Evolutionary conservation across 352 stramenopile species (phyloP).

Genomic region (Blastocystis sp.): DNA sequence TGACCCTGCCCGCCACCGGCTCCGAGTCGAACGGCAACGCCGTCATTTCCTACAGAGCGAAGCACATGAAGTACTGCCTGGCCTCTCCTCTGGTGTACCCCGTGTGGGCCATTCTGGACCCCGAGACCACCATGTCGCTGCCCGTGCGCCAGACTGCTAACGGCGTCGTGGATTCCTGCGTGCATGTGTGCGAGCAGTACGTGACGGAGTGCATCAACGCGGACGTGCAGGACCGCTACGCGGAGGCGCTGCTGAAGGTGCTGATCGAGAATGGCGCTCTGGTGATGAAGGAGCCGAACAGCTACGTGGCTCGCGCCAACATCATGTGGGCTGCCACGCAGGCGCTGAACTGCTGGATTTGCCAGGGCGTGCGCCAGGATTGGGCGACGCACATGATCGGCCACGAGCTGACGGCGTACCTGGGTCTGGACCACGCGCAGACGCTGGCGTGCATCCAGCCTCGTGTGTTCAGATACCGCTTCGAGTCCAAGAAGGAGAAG

Average conservation of each 20-base stretch:
- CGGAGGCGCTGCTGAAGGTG: slow-evolving; percentile 58
- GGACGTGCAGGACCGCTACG: slow-evolving; percentile 62
- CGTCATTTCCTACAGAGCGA: slow-evolving; percentile 67
- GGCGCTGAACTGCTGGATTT: slow-evolving; percentile 68
- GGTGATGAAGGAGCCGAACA: slow-evolving; percentile 67
- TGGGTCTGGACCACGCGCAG: slow-evolving; percentile 57
- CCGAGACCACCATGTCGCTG: slow-evolving; percentile 65
- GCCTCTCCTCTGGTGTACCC: slow-evolving; percentile 28
- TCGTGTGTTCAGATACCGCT: slow-evolving; percentile 59
- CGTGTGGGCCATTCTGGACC: slow-evolving; percentile 61
- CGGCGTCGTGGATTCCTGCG: slow-evolving; percentile 62
- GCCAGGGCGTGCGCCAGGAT: slow-evolving; percentile 63
- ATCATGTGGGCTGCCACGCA: slow-evolving; percentile 69
- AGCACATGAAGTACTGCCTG: slow-evolving; percentile 66
- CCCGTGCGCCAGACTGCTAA: slow-evolving; percentile 61
- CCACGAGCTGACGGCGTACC: slow-evolving; percentile 66
- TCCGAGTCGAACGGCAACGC: slow-evolving; percentile 67
- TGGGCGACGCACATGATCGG: slow-evolving; percentile 69
- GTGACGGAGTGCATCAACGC: slow-evolving; percentile 63
- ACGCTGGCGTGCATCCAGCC: slow-evolving; percentile 66
- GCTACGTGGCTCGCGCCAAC: slow-evolving; percentile 60
- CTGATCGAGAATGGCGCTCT: slow-evolving; percentile 61
- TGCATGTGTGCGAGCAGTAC: slow-evolving; percentile 69
- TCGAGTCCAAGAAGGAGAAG: slow-evolving; percentile 63
- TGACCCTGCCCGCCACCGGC: slow-evolving; percentile 64